Evolutionary conservation across 2,329 filamentous ascomycete genomes (phyloP).

Genomic region (Monosporascus sp.): DNA sequence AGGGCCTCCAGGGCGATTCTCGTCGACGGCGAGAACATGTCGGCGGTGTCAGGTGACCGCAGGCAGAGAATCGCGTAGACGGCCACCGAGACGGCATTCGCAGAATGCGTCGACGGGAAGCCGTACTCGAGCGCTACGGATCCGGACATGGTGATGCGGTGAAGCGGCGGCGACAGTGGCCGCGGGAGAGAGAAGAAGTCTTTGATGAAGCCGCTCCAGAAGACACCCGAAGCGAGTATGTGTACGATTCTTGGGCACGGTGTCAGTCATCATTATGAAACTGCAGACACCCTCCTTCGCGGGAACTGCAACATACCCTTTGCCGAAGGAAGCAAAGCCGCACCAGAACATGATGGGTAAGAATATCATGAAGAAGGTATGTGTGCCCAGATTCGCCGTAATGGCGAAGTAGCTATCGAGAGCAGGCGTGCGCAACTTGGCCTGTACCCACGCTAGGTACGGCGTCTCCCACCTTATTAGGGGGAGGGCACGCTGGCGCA

Average conservation of each 20-base stretch:
- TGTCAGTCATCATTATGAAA: not conserved
- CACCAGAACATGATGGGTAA: conserved; percentile 97
- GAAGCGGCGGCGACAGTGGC: conserved; percentile 83
- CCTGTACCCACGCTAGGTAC: conserved; percentile 83
- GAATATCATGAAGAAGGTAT: conserved; percentile 98
- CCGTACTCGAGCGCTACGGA: conserved; percentile 94
- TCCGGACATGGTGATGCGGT: conserved; percentile 95
- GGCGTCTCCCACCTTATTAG: conserved; percentile 93
- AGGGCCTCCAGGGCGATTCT: conserved; percentile 60
- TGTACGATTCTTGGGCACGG: conserved; percentile 55
- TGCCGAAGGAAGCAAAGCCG: conserved; percentile 76
- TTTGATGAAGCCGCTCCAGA: conserved; percentile 89
- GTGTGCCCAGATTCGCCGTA: conserved; percentile 91
- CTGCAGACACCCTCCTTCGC: conserved; percentile 8
- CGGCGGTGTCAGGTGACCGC: conserved; percentile 55
- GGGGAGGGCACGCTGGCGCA: conserved; percentile 78
- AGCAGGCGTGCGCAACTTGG: conserved; percentile 70
- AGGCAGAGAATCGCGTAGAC: conserved; percentile 75
- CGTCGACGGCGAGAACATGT: conserved; percentile 46
- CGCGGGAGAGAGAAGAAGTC: conserved; percentile 89
- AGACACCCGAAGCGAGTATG: conserved; percentile 72
- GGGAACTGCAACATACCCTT: conserved; percentile 60
- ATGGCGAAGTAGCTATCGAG: conserved; percentile 97
- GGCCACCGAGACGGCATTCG: conserved; percentile 92
- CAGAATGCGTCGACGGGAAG: conserved; percentile 94